These are phyloP conservation scores for Parmelia sp. DNA, from an alignment of 495 filamentous ascomycete genomes.

Conservation along the genomic window DNA sequence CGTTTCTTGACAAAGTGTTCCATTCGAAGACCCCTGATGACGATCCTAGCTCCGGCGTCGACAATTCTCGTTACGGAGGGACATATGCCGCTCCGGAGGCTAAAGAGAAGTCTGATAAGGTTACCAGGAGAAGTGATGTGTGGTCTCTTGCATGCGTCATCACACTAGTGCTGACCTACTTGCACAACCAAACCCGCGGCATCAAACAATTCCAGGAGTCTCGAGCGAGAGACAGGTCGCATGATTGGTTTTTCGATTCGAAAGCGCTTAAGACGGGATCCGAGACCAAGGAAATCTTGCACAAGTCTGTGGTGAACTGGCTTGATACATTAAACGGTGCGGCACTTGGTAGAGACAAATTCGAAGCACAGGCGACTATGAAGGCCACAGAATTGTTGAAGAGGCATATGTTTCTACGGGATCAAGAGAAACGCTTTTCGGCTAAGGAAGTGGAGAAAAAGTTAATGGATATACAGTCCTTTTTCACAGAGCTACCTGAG, in stretches of 20 bases:
- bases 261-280: background rate
- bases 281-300: background rate
- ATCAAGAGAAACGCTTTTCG: no score
- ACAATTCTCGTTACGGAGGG: slow-evolving; percentile 8
- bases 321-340: no score
- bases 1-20: slow-evolving; percentile 5
- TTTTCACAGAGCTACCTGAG: no score
- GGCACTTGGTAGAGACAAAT: no score
- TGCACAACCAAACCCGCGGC: background rate
- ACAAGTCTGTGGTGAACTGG: no score
- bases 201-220: background rate
- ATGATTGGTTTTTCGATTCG: slow-evolving; percentile 1
- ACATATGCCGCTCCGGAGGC: slow-evolving; percentile 14
- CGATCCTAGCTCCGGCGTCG: slow-evolving; percentile 9
- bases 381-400: no score
- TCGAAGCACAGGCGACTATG: no score
- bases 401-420: no score
- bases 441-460: no score
- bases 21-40: background rate
- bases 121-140: slow-evolving; percentile 5
- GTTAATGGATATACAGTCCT: no score
- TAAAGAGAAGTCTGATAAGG: background rate
- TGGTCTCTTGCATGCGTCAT: slow-evolving; percentile 8
- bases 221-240: background rate
- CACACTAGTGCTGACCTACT: background rate